These are phyloP conservation scores for Spongispora temasekensis DNA, from an alignment of 1,284 basidiomycete species.

Conservation along the genomic window DNA sequence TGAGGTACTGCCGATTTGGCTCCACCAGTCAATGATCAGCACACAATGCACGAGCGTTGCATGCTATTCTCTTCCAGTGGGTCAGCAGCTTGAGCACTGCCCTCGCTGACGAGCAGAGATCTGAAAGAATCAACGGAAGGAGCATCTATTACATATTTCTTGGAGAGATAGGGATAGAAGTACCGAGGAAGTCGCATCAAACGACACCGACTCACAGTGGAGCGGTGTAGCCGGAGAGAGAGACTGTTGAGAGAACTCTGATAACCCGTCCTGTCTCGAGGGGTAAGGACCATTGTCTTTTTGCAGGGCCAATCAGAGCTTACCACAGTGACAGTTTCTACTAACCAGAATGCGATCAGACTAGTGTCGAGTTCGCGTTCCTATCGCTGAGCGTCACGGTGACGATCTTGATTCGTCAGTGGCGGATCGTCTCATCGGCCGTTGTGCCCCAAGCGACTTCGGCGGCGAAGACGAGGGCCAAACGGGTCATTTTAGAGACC, in stretches of 20 bases:
- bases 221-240: not conserved
- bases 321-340: not conserved
- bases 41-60: too few species aligned
- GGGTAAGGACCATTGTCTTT: not conserved
- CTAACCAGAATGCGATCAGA: too few species aligned
- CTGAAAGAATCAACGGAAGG: conserved; percentile 3
- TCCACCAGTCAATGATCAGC: too few species aligned
- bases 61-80: too few species aligned
- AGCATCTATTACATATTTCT: not conserved
- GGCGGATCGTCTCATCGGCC: conserved; percentile 18
- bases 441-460: not conserved
- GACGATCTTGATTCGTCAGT: conserved; percentile 18
- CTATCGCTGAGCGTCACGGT: not conserved
- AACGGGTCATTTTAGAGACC: too few species aligned
- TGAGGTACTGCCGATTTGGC: too few species aligned
- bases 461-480: not conserved
- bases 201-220: not conserved
- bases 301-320: not conserved
- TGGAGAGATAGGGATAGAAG: conserved; percentile 2
- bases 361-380: not conserved
- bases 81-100: too few species aligned
- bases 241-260: too few species aligned
- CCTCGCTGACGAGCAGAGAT: too few species aligned
- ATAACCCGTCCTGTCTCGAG: conserved; percentile 1
- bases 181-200: conserved; percentile 24